Conservation (phyloP, 2,329 filamentous ascomycete genomes). For the Dactylellina sp. region DNA sequence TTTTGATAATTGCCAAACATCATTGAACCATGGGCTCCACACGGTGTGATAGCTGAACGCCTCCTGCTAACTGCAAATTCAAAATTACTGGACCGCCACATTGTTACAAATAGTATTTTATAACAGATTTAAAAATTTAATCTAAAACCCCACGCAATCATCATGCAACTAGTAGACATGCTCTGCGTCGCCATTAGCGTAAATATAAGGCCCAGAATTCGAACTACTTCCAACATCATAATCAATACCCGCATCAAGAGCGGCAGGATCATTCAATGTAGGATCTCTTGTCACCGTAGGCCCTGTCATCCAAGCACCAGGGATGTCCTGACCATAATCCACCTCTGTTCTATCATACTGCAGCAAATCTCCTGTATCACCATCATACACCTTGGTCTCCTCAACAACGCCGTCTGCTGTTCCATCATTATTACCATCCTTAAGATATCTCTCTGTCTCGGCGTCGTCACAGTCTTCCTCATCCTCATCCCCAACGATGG, state of each 20-base stretch:
- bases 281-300: conserved; percentile 5
- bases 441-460: not conserved
- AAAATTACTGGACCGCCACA: too few relatives aligned
- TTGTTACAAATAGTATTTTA: too few relatives aligned
- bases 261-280: conserved; percentile 16
- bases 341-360: not conserved
- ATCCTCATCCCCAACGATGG: conserved; percentile 13
- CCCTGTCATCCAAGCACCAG: conserved; percentile 6
- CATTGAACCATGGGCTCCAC: too few relatives aligned
- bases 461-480: conserved; percentile 9
- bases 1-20: too few relatives aligned
- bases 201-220: not conserved
- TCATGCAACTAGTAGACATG: not conserved
- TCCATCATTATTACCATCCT: conserved; percentile 18
- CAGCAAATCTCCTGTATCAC: conserved; percentile 7
- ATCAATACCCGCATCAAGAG: conserved; percentile 9
- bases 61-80: too few relatives aligned
- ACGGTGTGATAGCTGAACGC: too few relatives aligned
- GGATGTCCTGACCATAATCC: conserved; percentile 11
- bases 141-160: too few relatives aligned
- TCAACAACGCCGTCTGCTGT: conserved; percentile 25
- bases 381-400: conserved; percentile 1
- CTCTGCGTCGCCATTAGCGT: not conserved
- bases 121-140: too few relatives aligned
- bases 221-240: not conserved